A percentile compares a stretch with the other conserved stretches of the same genome.
Conservation (phyloP, 192 early-diverging fungal species). For the Bifiguratus adelaidae region DNA sequence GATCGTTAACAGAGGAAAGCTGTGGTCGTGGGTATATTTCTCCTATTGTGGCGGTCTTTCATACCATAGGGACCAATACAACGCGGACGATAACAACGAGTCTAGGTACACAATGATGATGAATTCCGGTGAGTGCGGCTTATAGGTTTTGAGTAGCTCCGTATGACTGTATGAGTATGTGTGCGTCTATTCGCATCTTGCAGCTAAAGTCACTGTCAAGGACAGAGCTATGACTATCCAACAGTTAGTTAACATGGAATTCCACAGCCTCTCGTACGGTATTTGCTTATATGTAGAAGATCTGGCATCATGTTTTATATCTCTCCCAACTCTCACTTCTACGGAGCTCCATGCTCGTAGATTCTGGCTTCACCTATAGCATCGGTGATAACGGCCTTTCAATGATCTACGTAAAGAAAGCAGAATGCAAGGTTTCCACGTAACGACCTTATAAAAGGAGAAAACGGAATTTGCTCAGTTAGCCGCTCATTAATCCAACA, state of each 20-base stretch:
- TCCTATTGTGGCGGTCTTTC: slow-evolving; percentile 1
- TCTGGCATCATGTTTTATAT: background rate
- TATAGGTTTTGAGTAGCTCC: no score
- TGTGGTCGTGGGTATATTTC: background rate
- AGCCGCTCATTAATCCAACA: background rate
- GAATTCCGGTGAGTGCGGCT: slow-evolving; percentile 1
- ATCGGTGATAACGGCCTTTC: slow-evolving; percentile 1
- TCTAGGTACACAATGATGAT: slow-evolving; percentile 1
- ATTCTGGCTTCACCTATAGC: slow-evolving; percentile 3
- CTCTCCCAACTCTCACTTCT: slow-evolving; percentile 1
- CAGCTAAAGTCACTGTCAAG: no score
- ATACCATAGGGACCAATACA: slow-evolving; percentile 1
- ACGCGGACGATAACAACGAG: slow-evolving; percentile 1
- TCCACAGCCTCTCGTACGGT: slow-evolving; percentile 1
- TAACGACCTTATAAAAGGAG: background rate
- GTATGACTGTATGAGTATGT: no score
- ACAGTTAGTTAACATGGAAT: slow-evolving; percentile 1
- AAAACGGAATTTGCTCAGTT: background rate
- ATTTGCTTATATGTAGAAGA: no score
- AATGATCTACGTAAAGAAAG: slow-evolving; percentile 1
- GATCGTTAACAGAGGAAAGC: background rate
- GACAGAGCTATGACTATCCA: slow-evolving; percentile 4
- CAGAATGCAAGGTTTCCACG: background rate
- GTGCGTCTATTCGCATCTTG: no score
- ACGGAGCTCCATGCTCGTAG: slow-evolving; percentile 1